Base-by-base conservation (phyloP, 116 monocot species). In the Iris pallida region DNA sequence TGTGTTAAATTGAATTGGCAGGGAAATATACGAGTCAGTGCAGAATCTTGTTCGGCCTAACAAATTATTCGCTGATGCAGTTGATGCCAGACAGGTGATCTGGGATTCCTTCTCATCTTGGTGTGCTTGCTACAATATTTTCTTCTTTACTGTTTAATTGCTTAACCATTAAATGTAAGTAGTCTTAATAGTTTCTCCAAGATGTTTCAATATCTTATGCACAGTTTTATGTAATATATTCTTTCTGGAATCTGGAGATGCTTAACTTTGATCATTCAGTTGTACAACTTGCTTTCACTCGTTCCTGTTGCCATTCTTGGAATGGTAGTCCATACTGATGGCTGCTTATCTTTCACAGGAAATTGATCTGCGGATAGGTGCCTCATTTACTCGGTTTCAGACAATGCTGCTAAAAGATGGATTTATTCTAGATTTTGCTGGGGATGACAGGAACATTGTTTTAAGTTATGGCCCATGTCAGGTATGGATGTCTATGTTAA, bases 401-500 rank as follows among this genome's bases (percentile, higher is more conserved):
- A 96, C 96, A 40, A 82, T 92, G 89, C 85, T 96, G 41, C 71
- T 96, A 42, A 89, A 64, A 77, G 92, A 92, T 87, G 86, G 87
- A 66, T 96, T 92, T 84, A 73, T 92, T 64, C 61, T 96, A 17
- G 87, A 92, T 79, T 64, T 79, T 54, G 60, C 78, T 71, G 84
- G 75, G 45, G 87, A 82, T 75, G 81, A 85, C 42, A 77, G 87
- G 73, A 90, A 76, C 63, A 16, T 92, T 45, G 79, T 96, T 47
- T 75, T 96, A 69, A 96, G 96, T 71, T 96, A 96, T 81, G 96
- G 96, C 47, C 96, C 96, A 53, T 96, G 96, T 77, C 95, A 95
- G 95, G 95, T 90, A 77, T 71, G 54, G 14, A 61, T 52, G 9
- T 48, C 13, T 47, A 30, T 42, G 12, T 63, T 68, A 20, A 30